Conservation (phyloP, 495 filamentous ascomycete species). For the Xylaria cubensis region DNA sequence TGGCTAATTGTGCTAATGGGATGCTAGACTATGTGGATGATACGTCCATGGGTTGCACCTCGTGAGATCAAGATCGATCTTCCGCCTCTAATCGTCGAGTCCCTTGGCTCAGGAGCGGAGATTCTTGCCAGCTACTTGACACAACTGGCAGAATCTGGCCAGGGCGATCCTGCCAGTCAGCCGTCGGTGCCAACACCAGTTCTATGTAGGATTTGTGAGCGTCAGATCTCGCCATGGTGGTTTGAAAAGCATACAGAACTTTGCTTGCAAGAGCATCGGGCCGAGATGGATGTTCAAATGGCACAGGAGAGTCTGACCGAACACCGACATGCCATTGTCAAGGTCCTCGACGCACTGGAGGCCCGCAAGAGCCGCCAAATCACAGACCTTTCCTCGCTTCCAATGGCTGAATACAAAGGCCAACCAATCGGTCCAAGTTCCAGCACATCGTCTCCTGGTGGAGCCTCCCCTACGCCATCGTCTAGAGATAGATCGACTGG, state of each 20-base stretch:
- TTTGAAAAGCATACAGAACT: conserved; percentile 98
- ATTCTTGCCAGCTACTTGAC: conserved; percentile 94
- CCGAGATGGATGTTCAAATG: conserved; percentile 96
- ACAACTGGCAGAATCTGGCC: conserved; percentile 81
- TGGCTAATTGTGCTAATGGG: conserved; percentile 30
- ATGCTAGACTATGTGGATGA: conserved; percentile 97
- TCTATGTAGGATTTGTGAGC: conserved; percentile 95
- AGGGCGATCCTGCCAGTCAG: conserved; percentile 79
- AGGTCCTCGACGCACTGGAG: conserved; percentile 90
- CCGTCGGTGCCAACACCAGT: conserved; percentile 83
- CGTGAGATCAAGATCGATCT: conserved; percentile 95
- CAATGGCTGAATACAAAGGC: conserved; percentile 88
- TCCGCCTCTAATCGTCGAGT: conserved; percentile 88
- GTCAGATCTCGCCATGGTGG: conserved; percentile 99
- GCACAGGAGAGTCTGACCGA: conserved; percentile 92
- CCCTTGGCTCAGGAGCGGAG: conserved; percentile 91
- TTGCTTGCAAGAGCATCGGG: conserved; percentile 92
- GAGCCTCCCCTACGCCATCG: conserved; percentile 70
- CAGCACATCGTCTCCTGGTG: conserved; percentile 63
- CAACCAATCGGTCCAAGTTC: conserved; percentile 81
- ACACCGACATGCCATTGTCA: conserved; percentile 95
- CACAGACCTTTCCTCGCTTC: conserved; percentile 61
- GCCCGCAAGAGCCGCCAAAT: conserved; percentile 73
- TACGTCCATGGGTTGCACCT: conserved; percentile 87
- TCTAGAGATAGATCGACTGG: conserved; percentile 83